Conservation (phyloP, 1,139 yeast genomes). For the Geotrichum fermentans region DNA sequence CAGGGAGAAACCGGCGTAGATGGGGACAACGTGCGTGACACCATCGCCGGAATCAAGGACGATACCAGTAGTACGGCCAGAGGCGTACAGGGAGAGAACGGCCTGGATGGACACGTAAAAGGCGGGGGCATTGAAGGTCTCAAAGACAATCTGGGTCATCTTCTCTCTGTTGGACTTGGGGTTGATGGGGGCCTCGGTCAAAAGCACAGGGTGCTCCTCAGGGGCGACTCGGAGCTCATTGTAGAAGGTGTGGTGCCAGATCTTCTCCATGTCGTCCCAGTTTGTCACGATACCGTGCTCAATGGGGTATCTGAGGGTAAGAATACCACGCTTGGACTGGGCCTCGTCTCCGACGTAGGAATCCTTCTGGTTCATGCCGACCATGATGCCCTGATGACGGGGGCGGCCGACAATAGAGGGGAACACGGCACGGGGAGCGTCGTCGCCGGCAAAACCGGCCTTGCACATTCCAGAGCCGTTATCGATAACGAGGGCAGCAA, state of each 20-base stretch:
- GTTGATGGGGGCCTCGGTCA: constrained; percentile 99
- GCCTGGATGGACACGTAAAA: constrained; percentile 98
- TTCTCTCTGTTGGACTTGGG: constrained; percentile 99
- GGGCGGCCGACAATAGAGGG: constrained; percentile 99
- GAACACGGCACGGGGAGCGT: constrained; percentile 99
- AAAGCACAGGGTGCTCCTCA: constrained; percentile 96
- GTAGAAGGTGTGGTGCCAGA: constrained; percentile 98
- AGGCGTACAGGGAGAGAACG: constrained; percentile 93
- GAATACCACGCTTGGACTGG: constrained; percentile 99
- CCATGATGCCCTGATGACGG: constrained; percentile 98
- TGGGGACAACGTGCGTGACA: constrained; percentile 99
- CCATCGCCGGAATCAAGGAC: constrained; percentile 99
- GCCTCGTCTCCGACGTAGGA: constrained; percentile 99
- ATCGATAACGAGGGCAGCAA: constrained; percentile 78
- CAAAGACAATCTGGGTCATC: constrained; percentile 98
- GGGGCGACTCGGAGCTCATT: constrained; percentile 98
- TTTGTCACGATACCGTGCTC: constrained; percentile 99
- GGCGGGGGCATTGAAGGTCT: constrained; percentile 98
- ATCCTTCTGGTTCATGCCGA: constrained; percentile 99
- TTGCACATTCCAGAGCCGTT: constrained; percentile 99
- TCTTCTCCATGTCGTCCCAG: constrained; percentile 99
- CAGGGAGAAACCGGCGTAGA: constrained; percentile 98
- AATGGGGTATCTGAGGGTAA: constrained; percentile 96
- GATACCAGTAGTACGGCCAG: constrained; percentile 99
- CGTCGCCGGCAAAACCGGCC: constrained; percentile 99